A percentile compares a stretch with the other conserved stretches of the same genome.
These are phyloP conservation scores for Arthrobotrys pseudoclavata DNA, from an alignment of 2,329 filamentous ascomycete species.

Conservation along the genomic window DNA sequence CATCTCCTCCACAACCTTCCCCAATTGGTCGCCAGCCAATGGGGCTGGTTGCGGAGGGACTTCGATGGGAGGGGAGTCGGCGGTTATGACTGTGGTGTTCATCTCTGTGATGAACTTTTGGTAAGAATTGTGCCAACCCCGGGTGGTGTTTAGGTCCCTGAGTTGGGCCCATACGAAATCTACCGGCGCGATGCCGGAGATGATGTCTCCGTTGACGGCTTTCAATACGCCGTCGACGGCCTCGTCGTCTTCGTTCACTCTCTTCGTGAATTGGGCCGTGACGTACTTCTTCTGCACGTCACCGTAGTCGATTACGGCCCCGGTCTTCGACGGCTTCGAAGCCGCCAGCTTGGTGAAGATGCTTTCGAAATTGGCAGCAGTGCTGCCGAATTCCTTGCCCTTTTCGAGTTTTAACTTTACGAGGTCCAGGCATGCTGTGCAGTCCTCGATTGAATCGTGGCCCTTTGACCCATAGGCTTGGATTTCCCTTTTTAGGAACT, in stretches of 20 bases:
- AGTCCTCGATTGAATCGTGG: slow-evolving; percentile 94
- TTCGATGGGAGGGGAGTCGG: slow-evolving; percentile 32
- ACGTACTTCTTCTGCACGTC: slow-evolving; percentile 77
- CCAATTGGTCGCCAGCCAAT: slow-evolving; percentile 39
- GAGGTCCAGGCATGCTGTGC: slow-evolving; percentile 88
- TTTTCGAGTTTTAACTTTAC: slow-evolving; percentile 96
- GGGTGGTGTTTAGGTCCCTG: slow-evolving; percentile 75
- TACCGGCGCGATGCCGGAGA: slow-evolving; percentile 73
- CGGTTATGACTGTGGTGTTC: slow-evolving; percentile 32
- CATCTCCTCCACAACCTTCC: slow-evolving; percentile 59
- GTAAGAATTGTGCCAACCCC: slow-evolving; percentile 72
- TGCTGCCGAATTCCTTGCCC: slow-evolving; percentile 85
- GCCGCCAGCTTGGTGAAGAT: slow-evolving; percentile 85
- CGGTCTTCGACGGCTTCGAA: slow-evolving; percentile 72
- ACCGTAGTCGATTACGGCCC: slow-evolving; percentile 90
- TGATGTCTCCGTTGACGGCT: slow-evolving; percentile 69
- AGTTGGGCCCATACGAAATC: slow-evolving; percentile 78
- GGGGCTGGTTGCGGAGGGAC: slow-evolving; percentile 31
- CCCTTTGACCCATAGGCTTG: slow-evolving; percentile 78
- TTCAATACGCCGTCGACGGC: slow-evolving; percentile 72
- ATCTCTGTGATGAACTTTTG: slow-evolving; percentile 49
- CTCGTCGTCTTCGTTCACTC: slow-evolving; percentile 69
- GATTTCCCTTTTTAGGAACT: slow-evolving; percentile 87
- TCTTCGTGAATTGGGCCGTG: slow-evolving; percentile 73
- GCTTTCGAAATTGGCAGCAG: slow-evolving; percentile 83